Evolutionary conservation across 352 stramenopile species (phyloP), one percentile per base, ranked within the genome.

Genomic region (Globisporangium echinulatum): DNA sequence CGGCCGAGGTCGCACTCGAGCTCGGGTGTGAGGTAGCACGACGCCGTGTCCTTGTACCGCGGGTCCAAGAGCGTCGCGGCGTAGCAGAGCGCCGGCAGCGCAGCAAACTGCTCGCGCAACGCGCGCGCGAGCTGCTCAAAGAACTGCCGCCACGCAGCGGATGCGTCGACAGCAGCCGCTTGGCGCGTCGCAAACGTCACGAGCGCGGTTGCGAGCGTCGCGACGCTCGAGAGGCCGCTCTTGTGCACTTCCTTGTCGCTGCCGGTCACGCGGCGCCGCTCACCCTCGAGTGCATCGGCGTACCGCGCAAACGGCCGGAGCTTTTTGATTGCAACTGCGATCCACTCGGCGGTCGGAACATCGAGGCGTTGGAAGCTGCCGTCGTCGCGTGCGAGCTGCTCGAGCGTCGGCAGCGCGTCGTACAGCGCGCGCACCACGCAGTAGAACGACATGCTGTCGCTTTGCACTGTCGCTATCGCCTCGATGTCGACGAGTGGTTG

Each of bases 211-310:
- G 73, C 83, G 39, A 92, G 88, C 3, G 81, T 92, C 43, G 83
- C 88, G 36, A 90, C 73, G 53, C 77, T 92, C 15, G 83, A 92
- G 64, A 88, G 77, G 14, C 83, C 75, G 49, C 70, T 75, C 64
- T 86, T 88, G 72, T 80, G 72, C 36, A 88, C 67, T 48, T 91
- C 83, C 56, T 88, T 90, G 67, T 92, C 81, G 48, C 83, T 92
- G 39, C 81, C 79, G 4, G 78, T 81, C 52, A 78, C 77, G 61
- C 82, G 87, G 58, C 79, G 79, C 62, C 85, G 82, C 66, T 92
- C 83, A 37, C 77, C 77, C 47, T 88, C 76, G 6, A 92, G 68
- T 4, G 83, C 81, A 56, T 92, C 83, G 0, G 77, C 74, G 59
- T 91, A 92, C 7, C 83, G 75, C 4, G 71, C 70, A 64, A 92